Percentiles rank a stretch among this genome's conserved stretches.
Evolutionary conservation across 2,329 filamentous ascomycete genomes (phyloP).

Genomic region (Ascochyta viciae-villosae): DNA sequence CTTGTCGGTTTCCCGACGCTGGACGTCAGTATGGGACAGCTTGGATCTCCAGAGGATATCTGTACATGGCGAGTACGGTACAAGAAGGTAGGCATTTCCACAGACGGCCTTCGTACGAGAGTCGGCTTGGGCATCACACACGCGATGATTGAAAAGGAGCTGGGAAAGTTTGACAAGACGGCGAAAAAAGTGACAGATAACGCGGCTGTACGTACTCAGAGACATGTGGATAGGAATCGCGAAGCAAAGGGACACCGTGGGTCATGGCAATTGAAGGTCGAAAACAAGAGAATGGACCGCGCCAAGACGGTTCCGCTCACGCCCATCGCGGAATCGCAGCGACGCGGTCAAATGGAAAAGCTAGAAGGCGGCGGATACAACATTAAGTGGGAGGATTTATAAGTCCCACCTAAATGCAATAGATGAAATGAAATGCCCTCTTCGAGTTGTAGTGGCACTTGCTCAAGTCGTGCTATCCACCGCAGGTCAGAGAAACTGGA

Average conservation of each 20-base stretch:
- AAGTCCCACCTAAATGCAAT: no score
- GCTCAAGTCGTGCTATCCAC: no score
- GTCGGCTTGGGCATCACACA: slow-evolving; percentile 2
- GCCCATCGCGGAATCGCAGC: background rate
- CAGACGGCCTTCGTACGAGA: no score
- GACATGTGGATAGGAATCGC: background rate
- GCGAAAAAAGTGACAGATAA: background rate
- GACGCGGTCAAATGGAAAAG: slow-evolving; percentile 4
- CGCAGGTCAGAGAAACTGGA: no score
- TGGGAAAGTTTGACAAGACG: background rate
- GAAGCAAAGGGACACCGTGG: background rate
- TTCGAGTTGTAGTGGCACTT: no score
- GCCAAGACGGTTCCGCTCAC: background rate
- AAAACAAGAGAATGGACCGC: background rate
- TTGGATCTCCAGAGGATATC: slow-evolving; percentile 13
- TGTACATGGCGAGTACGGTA: slow-evolving; percentile 34
- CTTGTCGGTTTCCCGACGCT: slow-evolving; percentile 37
- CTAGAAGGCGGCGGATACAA: slow-evolving; percentile 1
- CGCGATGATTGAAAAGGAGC: slow-evolving; percentile 10
- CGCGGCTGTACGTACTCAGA: background rate
- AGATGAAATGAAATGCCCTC: no score
- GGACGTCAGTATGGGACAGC: slow-evolving; percentile 20
- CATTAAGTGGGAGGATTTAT: slow-evolving; percentile 7
- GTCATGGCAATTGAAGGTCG: background rate
- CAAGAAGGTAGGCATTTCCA: slow-evolving; percentile 29